Conservation (phyloP, 352 stramenopile species). For the Globisporangium cylindrosporum region DNA sequence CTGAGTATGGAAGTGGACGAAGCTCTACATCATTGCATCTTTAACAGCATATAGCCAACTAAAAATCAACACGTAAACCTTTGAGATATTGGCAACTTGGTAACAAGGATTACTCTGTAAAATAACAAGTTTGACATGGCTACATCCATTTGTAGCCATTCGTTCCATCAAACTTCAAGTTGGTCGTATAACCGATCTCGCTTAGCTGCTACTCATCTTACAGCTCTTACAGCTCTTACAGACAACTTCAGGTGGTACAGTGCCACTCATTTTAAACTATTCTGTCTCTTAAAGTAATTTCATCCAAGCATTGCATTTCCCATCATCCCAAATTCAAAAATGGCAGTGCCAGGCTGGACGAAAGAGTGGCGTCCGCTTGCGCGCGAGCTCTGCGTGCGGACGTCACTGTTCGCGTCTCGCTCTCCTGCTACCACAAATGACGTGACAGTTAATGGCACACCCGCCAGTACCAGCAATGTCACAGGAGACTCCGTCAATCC, state of each 20-base stretch:
- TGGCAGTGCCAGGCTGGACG: slow-evolving; percentile 48
- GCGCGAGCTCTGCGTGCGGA: slow-evolving; percentile 38
- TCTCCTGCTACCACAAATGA: background rate
- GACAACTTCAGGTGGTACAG: background rate
- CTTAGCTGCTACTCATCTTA: background rate
- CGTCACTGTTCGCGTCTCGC: background rate
- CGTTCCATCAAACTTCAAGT: background rate
- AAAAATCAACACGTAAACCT: background rate
- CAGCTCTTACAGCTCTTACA: background rate
- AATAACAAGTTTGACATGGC: background rate
- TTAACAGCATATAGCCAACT: background rate
- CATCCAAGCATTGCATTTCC: background rate
- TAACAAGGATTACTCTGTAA: background rate
- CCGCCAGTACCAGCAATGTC: background rate
- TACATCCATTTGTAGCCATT: background rate
- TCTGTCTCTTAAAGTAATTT: background rate
- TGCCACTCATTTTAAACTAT: background rate
- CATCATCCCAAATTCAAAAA: slow-evolving; percentile 6
- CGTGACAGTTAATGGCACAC: background rate
- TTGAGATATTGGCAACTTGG: background rate
- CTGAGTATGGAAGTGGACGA: background rate
- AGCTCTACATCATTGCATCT: background rate
- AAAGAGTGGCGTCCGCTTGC: slow-evolving; percentile 58
- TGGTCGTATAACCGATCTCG: background rate
- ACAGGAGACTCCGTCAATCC: background rate